Evolutionary conservation across 208 protist species (phyloP).

Genomic region (Borovskyia barvae): DNA sequence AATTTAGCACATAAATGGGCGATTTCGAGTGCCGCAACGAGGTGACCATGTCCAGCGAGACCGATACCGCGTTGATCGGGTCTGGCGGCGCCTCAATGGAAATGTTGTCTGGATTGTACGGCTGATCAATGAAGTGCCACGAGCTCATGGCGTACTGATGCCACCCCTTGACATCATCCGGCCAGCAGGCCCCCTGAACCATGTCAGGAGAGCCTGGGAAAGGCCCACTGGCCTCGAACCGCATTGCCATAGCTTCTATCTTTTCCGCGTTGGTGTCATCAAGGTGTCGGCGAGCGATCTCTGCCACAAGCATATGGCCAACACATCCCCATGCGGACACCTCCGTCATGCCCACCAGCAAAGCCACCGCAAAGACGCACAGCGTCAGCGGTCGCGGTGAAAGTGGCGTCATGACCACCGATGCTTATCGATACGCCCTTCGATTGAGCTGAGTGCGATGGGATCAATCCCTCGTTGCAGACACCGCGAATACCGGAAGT

Average conservation of each 20-base stretch:
- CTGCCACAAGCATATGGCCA: constrained; percentile 86
- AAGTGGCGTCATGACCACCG: too few species aligned
- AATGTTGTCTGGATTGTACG: constrained; percentile 60
- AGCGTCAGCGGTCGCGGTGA: background rate
- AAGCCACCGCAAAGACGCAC: constrained; percentile 2
- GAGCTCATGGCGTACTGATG: constrained; percentile 51
- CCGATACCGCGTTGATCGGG: constrained; percentile 18
- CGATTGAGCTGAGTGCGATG: too few species aligned
- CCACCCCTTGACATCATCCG: constrained; percentile 74
- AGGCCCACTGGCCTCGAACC: constrained; percentile 51
- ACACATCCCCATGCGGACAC: constrained; percentile 65
- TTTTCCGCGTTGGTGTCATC: constrained; percentile 23
- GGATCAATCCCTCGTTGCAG: too few species aligned
- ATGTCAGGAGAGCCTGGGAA: constrained; percentile 61
- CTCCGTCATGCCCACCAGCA: constrained; percentile 13
- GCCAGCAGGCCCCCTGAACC: constrained; percentile 76
- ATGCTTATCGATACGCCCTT: too few species aligned
- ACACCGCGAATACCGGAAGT: too few species aligned
- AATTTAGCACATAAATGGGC: constrained; percentile 52
- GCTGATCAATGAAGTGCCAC: constrained; percentile 79
- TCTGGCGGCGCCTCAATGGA: constrained; percentile 21
- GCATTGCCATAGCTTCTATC: constrained; percentile 22
- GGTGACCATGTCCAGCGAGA: constrained; percentile 15
- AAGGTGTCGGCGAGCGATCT: constrained; percentile 71
- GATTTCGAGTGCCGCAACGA: constrained; percentile 4